A percentile compares a stretch with the other conserved stretches of the same genome.
Evolutionary conservation across 1,139 yeast species (phyloP).

Genomic region (Blastobotrys niveus): DNA sequence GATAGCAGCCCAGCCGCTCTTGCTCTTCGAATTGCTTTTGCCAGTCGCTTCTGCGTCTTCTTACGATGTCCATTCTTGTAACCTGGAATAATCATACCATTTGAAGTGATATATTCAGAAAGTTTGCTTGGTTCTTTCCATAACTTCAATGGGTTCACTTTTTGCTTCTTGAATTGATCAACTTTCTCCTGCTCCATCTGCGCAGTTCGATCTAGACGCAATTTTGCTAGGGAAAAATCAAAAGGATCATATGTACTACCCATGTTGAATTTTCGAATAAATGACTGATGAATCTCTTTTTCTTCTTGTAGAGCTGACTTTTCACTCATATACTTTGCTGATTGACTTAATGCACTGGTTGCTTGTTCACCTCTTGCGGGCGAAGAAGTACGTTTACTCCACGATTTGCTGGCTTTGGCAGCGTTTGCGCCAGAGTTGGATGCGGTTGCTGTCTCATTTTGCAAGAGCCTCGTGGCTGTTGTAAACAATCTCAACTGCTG

Average conservation of each 20-base stretch:
- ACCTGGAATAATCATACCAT: conserved; percentile 64
- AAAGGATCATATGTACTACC: conserved; percentile 30
- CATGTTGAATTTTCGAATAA: conserved; percentile 24
- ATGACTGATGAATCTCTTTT: conserved; percentile 23
- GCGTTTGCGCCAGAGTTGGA: background rate
- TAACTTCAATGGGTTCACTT: conserved; percentile 30
- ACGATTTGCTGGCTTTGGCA: background rate
- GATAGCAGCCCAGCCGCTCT: conserved; percentile 65
- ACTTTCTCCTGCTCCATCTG: conserved; percentile 23
- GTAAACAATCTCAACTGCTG: background rate
- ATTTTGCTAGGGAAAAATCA: conserved; percentile 28
- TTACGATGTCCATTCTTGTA: conserved; percentile 51
- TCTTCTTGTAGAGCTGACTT: conserved; percentile 7
- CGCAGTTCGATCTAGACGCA: conserved; percentile 21
- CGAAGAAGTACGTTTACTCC: conserved; percentile 2
- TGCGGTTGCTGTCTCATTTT: background rate
- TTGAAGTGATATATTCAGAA: conserved; percentile 49
- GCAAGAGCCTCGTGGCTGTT: background rate
- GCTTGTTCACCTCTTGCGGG: background rate
- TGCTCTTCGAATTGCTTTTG: conserved; percentile 63
- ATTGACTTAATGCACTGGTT: conserved; percentile 5
- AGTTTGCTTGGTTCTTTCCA: conserved; percentile 47
- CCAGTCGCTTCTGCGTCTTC: conserved; percentile 53
- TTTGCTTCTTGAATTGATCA: conserved; percentile 25
- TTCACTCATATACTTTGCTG: conserved; percentile 2